Evolutionary conservation across 495 filamentous ascomycete genomes (phyloP).

Genomic region (Neurospora sp.): DNA sequence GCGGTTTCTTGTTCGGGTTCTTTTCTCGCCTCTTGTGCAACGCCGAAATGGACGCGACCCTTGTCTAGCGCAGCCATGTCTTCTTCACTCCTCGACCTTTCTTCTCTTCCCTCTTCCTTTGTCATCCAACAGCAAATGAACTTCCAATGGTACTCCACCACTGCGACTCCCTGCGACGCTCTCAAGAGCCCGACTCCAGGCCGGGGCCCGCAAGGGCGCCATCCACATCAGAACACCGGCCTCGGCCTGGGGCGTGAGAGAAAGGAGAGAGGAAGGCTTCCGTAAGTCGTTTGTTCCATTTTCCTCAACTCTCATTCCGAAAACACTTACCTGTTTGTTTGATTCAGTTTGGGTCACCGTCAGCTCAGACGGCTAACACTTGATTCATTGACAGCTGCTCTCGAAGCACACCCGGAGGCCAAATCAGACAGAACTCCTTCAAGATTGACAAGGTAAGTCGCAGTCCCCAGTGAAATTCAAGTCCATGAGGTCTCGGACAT

Average conservation of each 20-base stretch:
- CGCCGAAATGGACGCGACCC: no score
- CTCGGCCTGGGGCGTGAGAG: background rate
- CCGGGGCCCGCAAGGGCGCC: background rate
- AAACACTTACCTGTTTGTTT: background rate
- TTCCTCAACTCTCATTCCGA: background rate
- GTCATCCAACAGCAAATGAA: no score
- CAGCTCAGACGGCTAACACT: background rate
- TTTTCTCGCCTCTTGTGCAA: background rate
- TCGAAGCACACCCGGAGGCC: background rate
- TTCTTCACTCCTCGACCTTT: no score
- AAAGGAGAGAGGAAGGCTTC: background rate
- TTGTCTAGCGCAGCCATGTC: no score
- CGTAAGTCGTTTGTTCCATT: background rate
- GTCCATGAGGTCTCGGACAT: background rate
- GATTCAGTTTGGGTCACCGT: background rate
- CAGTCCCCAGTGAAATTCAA: background rate
- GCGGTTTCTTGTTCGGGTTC: background rate
- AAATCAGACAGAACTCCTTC: background rate
- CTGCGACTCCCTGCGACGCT: background rate
- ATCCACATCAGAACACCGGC: background rate
- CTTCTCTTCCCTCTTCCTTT: no score
- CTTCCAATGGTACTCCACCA: background rate
- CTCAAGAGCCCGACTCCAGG: background rate
- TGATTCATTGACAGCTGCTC: background rate
- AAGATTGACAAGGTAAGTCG: background rate